These are phyloP conservation scores for Lachancea lanzarotensis DNA, from an alignment of 805 yeast genomes.

Conservation along the genomic window DNA sequence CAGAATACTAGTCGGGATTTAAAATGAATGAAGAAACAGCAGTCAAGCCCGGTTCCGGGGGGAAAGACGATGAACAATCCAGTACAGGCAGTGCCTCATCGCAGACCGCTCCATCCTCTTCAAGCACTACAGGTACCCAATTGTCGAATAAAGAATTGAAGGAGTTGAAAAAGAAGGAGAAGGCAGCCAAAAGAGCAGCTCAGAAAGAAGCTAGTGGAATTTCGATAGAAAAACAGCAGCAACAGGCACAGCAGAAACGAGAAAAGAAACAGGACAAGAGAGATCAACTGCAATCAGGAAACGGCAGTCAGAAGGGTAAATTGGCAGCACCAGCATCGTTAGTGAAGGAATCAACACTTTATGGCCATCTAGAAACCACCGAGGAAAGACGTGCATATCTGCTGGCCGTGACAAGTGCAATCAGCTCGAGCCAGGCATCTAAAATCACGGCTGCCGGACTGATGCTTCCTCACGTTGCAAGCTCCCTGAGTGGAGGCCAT, in stretches of 20 bases:
- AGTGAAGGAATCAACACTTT: conserved; percentile 53
- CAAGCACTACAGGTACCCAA: conserved; percentile 21
- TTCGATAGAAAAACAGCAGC: conserved; percentile 35
- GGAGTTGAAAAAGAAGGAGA: conserved; percentile 82
- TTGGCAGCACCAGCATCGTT: conserved; percentile 28
- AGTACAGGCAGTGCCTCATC: conserved; percentile 1
- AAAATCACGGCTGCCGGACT: conserved; percentile 33
- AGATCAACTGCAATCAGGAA: conserved; percentile 37
- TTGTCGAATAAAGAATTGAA: conserved; percentile 76
- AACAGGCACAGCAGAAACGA: conserved; percentile 38
- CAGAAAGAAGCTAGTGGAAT: conserved; percentile 65
- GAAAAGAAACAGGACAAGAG: conserved; percentile 38
- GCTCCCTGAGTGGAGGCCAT: conserved; percentile 21
- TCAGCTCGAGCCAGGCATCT: conserved; percentile 28
- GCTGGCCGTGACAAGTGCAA: conserved; percentile 31
- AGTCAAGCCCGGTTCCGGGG: not conserved
- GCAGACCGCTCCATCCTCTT: not conserved
- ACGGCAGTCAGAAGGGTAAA: conserved; percentile 41
- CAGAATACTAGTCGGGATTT: too few relatives aligned
- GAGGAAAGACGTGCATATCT: conserved; percentile 55
- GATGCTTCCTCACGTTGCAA: conserved; percentile 28
- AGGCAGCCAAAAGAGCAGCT: conserved; percentile 90
- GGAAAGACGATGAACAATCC: not conserved
- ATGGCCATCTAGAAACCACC: conserved; percentile 73
- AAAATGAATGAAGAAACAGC: conserved; percentile 2